Evolutionary conservation across 2,329 filamentous ascomycete species (phyloP), one percentile per base, ranked within the genome.

Genomic region (Colletotrichum sublineola): DNA sequence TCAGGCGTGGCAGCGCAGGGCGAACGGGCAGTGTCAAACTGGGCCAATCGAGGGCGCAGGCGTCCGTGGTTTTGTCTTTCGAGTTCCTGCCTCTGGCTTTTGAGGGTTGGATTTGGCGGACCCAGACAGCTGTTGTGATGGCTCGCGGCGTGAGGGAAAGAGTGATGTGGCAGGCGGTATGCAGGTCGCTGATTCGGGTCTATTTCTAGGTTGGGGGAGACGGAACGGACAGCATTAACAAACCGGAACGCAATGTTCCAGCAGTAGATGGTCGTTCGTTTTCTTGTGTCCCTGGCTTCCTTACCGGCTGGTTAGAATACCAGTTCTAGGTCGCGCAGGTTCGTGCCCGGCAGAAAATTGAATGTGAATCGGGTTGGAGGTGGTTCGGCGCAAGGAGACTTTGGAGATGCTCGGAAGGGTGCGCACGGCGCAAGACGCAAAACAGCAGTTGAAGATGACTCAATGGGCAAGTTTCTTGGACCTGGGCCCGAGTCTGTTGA

Each of bases 91-190:
- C 76, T 76, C 73, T 75, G 74, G 75, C 76, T 75, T 75, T 71
- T 74, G 74, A 72, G 73, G 75, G 66, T 75, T 72, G 79, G 76
- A 77, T 77, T 80, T 79, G 78, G 78, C 78, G 79, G 79, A 78
- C 79, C 80, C 81, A 79, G 80, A 79, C 80, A 79, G 79, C 81
- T 31, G 80, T 80, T 81, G 81, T 78, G 81, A 80, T 79, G 80
- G 79, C 78, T 80, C 81, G 79, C 80, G 79, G 80, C 78, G 80
- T 77, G 81, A 80, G 46, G 44, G 36, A 46, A 53, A 70, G 81
- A 81, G 79, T 84, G 83, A 85, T 81, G 81, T 85, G 83, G 83
- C 83, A 84, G 81, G 77, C 77, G 77, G 79, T 80, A 84, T 85
- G 84, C 84, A 85, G 77, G 82, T 83, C 77, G 81, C 82, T 82